Evolutionary conservation across 345 rosid genomes (phyloP).

Genomic region (Cardamine occulta): DNA sequence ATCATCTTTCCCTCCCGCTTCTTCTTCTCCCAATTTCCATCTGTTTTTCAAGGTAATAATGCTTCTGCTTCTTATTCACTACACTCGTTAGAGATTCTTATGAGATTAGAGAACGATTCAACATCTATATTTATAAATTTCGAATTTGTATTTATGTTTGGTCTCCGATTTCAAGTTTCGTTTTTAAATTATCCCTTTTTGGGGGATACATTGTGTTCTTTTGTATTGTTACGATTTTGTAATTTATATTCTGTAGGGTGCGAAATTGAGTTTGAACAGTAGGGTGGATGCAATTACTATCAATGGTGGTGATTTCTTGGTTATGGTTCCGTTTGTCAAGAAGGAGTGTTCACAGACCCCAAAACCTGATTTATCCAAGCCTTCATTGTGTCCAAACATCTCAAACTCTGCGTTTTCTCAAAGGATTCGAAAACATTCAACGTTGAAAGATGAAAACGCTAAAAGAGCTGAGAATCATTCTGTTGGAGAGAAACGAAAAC

Average conservation of each 20-base stretch:
- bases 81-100: not conserved
- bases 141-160: not conserved
- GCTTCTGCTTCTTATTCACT: not conserved
- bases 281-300: constrained; percentile 44
- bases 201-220: not conserved
- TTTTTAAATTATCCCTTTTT: not conserved
- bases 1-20: constrained; percentile 64
- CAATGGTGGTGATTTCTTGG: constrained; percentile 62
- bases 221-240: not conserved
- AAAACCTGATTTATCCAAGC: constrained; percentile 45
- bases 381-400: constrained; percentile 44
- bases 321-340: constrained; percentile 68
- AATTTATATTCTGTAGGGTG: constrained; percentile 55
- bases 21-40: constrained; percentile 69
- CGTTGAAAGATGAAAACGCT: constrained; percentile 34
- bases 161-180: constrained; percentile 6
- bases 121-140: not conserved
- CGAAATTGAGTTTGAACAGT: constrained; percentile 55
- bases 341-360: constrained; percentile 51
- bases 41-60: constrained; percentile 74
- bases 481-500: constrained; percentile 52
- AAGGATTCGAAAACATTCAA: constrained; percentile 58
- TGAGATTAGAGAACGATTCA: not conserved
- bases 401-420: constrained; percentile 66
- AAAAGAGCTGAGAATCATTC: constrained; percentile 35